phyloP scores from a whole-genome alignment of 2,329 filamentous ascomycete genomes.

The Neofusicoccum parvum region DNA sequence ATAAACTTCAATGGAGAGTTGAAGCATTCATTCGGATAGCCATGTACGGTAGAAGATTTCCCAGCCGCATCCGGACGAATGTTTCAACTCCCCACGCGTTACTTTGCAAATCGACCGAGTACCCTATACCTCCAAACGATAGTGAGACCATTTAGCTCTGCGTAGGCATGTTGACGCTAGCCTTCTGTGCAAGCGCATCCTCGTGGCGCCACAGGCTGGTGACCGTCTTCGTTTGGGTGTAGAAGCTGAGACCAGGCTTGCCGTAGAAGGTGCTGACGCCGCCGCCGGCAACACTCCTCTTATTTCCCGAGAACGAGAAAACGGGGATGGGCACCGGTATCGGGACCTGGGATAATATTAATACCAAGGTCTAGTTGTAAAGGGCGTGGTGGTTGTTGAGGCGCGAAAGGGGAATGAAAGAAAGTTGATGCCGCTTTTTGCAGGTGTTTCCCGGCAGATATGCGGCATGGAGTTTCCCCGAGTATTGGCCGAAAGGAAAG shows the following conservation, averaged over 20 bases:
- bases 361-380: no score
- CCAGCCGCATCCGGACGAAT: no score
- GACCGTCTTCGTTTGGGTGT: constrained; percentile 97
- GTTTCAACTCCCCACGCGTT: no score
- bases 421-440: neutral
- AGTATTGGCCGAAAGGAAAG: no score
- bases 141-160: constrained; percentile 37
- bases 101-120: no score
- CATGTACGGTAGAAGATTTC: no score
- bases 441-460: neutral
- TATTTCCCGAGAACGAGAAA: constrained; percentile 68
- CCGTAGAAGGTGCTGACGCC: constrained; percentile 96
- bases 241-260: constrained; percentile 88
- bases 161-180: constrained; percentile 85
- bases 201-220: constrained; percentile 86
- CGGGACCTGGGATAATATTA: neutral
- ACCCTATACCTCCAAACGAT: neutral
- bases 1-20: no score
- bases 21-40: no score
- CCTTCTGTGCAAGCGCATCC: constrained; percentile 83
- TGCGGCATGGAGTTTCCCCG: no score
- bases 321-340: constrained; percentile 54
- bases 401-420: neutral
- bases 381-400: neutral
- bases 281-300: constrained; percentile 89